Evolutionary conservation across 2,329 filamentous ascomycete species (phyloP).

Genomic region (Penicillium paneum): DNA sequence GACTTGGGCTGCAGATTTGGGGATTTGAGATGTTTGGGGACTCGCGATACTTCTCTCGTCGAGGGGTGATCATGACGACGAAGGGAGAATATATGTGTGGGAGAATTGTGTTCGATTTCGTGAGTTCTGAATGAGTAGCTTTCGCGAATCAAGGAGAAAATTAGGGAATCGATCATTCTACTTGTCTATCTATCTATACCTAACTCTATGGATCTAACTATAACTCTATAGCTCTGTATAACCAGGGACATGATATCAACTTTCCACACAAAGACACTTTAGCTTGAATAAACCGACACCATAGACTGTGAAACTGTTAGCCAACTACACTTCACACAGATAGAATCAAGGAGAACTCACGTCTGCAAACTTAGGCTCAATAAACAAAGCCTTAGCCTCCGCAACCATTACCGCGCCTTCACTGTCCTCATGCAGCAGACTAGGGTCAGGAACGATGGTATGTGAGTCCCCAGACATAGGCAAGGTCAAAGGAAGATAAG

Average conservation of each 20-base stretch:
- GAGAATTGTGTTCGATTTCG: constrained; percentile 1
- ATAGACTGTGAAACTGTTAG: constrained; percentile 28
- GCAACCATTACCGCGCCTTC: constrained; percentile 31
- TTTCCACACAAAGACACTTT: background rate
- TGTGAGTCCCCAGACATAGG: constrained; percentile 1
- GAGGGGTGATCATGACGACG: background rate
- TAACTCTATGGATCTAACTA: background rate
- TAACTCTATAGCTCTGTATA: background rate
- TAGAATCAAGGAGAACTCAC: constrained; percentile 19
- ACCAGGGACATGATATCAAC: background rate
- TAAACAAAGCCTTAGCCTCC: constrained; percentile 38
- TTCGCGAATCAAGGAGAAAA: background rate
- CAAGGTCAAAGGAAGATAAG: constrained; percentile 20
- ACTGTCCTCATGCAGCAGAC: constrained; percentile 15
- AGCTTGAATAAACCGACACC: constrained; percentile 30
- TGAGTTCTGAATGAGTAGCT: background rate
- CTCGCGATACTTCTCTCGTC: constrained; percentile 1
- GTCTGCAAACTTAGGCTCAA: constrained; percentile 39
- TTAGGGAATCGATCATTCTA: background rate
- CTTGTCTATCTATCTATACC: background rate
- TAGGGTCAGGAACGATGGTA: constrained; percentile 11
- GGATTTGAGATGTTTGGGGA: constrained; percentile 1
- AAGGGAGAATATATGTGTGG: background rate
- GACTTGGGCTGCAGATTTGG: background rate
- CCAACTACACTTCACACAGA: background rate